These are phyloP conservation scores for Sporobolomyces pararoseus DNA, from an alignment of 768 basidiomycete genomes.

Conservation along the genomic window DNA sequence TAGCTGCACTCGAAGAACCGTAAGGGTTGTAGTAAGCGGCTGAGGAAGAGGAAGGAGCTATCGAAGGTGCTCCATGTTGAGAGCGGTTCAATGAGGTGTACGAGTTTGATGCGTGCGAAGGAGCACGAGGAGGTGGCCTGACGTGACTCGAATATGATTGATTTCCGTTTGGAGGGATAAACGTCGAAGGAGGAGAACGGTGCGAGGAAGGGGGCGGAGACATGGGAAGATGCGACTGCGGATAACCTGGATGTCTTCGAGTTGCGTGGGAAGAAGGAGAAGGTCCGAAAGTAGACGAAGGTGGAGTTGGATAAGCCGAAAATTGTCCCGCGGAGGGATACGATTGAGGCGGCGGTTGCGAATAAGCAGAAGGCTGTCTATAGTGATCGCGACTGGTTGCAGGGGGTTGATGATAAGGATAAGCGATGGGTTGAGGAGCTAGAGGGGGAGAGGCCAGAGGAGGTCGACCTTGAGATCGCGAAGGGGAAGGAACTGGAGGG, in stretches of 20 bases:
- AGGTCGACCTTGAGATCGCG: not conserved
- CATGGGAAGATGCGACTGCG: not conserved
- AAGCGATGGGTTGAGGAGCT: not conserved
- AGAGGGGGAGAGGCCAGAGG: not conserved
- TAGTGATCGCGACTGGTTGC: not conserved
- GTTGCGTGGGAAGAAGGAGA: constrained; percentile 7
- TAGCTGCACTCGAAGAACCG: constrained; percentile 16
- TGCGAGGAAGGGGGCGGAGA: not conserved
- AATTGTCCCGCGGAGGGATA: not conserved
- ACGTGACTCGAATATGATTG: not conserved
- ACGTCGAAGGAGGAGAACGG: not conserved
- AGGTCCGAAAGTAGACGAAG: constrained; percentile 4
- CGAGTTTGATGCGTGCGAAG: constrained; percentile 1
- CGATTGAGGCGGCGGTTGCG: not conserved
- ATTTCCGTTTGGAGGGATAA: no score
- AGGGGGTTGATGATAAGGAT: constrained; percentile 6
- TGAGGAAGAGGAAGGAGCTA: constrained; percentile 1
- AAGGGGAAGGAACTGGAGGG: not conserved
- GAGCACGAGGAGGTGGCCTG: not conserved
- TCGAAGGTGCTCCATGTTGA: constrained; percentile 9
- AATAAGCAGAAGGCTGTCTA: not conserved
- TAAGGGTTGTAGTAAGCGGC: constrained; percentile 10
- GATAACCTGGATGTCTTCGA: not conserved
- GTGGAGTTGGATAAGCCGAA: constrained; percentile 6
- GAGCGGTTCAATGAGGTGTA: not conserved